phyloP scores from a whole-genome alignment of 176 grass and related monocot genomes.

The Avena eriantha region DNA sequence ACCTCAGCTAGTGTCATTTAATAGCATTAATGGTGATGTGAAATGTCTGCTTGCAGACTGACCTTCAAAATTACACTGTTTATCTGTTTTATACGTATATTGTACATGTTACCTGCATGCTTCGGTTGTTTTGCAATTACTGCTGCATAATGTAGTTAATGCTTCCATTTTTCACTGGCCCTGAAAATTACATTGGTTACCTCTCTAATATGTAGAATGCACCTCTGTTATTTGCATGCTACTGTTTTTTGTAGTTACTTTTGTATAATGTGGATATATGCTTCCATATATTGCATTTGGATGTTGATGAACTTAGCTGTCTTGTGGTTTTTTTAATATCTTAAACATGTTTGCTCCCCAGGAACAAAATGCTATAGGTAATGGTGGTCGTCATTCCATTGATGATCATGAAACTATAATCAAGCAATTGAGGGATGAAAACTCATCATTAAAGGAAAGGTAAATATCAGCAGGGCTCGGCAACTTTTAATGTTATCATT shows the following conservation, averaged over 20 bases:
- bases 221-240: neutral
- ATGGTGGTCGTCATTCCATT: constrained; percentile 26
- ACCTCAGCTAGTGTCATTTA: neutral
- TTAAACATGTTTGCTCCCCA: constrained; percentile 38
- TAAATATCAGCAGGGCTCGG: constrained; percentile 39
- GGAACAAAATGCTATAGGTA: constrained; percentile 47
- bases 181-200: constrained; percentile 21
- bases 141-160: constrained; percentile 9
- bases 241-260: constrained; percentile 1
- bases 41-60: neutral
- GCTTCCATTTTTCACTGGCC: neutral
- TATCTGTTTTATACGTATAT: constrained; percentile 8
- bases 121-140: constrained; percentile 10
- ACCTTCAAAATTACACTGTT: constrained; percentile 21
- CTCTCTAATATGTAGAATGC: constrained; percentile 9
- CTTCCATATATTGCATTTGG: constrained; percentile 21
- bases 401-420: constrained; percentile 49
- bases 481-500: constrained; percentile 30
- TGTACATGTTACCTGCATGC: constrained; percentile 3
- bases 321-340: constrained; percentile 10
- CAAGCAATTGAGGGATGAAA: constrained; percentile 79
- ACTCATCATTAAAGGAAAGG: constrained; percentile 77
- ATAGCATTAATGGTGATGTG: neutral
- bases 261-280: neutral
- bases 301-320: constrained; percentile 8